Evolutionary conservation across 2,329 filamentous ascomycete genomes (phyloP).

Genomic region (Fusarium sambucinum): DNA sequence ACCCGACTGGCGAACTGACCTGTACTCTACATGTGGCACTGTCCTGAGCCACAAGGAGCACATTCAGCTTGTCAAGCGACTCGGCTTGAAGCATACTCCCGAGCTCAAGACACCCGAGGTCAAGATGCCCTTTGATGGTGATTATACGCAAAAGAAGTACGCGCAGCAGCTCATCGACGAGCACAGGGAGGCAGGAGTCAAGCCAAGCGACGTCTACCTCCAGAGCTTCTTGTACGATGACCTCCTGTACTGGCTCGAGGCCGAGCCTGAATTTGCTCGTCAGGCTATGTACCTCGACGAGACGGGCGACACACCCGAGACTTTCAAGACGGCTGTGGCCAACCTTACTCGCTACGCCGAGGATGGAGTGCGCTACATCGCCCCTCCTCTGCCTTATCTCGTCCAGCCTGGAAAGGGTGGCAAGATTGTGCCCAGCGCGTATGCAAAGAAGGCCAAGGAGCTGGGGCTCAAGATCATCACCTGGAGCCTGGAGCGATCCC

Average conservation of each 20-base stretch:
- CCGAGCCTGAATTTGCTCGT: constrained; percentile 69
- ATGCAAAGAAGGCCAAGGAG: constrained; percentile 70
- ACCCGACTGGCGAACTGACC: constrained; percentile 71
- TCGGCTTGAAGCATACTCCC: constrained; percentile 73
- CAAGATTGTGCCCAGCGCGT: constrained; percentile 71
- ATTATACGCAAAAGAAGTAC: constrained; percentile 74
- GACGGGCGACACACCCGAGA: constrained; percentile 65
- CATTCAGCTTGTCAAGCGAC: constrained; percentile 68
- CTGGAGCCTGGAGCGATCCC: constrained; percentile 76
- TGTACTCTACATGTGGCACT: constrained; percentile 74
- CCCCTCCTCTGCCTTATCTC: constrained; percentile 73
- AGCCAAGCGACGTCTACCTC: constrained; percentile 66
- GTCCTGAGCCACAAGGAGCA: constrained; percentile 71
- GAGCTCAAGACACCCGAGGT: constrained; percentile 77
- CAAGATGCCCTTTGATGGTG: constrained; percentile 74
- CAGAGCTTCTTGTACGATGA: constrained; percentile 76
- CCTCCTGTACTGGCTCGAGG: constrained; percentile 74
- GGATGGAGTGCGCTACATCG: constrained; percentile 71
- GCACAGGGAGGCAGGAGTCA: constrained; percentile 66
- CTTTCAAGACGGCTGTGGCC: constrained; percentile 65
- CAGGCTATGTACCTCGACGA: constrained; percentile 76
- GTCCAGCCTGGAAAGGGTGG: constrained; percentile 62
- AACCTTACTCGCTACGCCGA: constrained; percentile 67
- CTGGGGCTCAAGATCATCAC: constrained; percentile 74
- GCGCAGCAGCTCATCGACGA: constrained; percentile 74